Evolutionary conservation across 2,329 filamentous ascomycete species (phyloP), one percentile per base, ranked within the genome.

Genomic region (Ascosphaera apis): DNA sequence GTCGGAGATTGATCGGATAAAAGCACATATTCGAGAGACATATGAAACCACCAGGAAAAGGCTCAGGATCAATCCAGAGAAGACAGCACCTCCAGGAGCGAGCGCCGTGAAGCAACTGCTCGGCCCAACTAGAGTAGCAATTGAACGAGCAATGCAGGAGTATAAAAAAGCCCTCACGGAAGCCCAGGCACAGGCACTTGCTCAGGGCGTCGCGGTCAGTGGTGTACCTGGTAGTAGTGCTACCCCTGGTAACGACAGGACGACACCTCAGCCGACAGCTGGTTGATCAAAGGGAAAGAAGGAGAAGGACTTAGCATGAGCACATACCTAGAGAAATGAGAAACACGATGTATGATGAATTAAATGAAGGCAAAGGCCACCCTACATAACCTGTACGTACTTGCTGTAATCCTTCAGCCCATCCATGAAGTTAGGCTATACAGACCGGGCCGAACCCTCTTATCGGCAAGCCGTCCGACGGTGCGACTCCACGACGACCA

Each of bases 31-130:
- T 12, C 66, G 74, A 36, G 69, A 76, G 38, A 62, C 78, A 39
- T 76, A 73, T 45, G 65, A 78, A 46, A 66, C 66, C 41, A 88
- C 82, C 0, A 73, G 76, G 4, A 79, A 76, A 56, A 80, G 76
- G 55, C 62, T 76, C 17, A 69, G 68, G 40, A 72, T 78, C 52
- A 77, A 79, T 48, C 58, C 72, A 13, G 68, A 69, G 30, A 50
- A 51, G 15, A 67, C 66, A 39, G 64, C 88, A 12, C 69, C 68
- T 7, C 86, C 86, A 3, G 88, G 88, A 0, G 67, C 66, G 42
- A 71, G 72, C 42, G 77, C 75, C 2, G 81, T 93, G 3, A 64
- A 73, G 44, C 70, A 74, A 44, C 65, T 95, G 46, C 70, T 92
- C 53, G 69, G 69, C 39, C 80, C 82, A 3, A 77, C 80, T 3